These are phyloP conservation scores for Salicornia ramosissima DNA, from an alignment of 148 eudicot genomes.

Conservation along the genomic window DNA sequence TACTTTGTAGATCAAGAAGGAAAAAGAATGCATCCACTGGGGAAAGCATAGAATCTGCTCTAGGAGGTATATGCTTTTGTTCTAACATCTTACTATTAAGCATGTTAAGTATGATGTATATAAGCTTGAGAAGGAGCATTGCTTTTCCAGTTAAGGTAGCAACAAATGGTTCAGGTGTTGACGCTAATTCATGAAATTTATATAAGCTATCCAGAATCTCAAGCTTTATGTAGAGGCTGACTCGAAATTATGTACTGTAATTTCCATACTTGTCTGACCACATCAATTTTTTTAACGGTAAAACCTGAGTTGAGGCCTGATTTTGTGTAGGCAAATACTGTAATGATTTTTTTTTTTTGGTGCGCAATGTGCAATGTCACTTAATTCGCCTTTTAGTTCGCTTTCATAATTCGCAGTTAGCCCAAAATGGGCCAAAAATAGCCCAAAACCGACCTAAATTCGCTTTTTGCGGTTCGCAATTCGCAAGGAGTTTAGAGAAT, in stretches of 20 bases:
- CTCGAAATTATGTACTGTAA: not conserved
- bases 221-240: not conserved
- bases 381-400: no score
- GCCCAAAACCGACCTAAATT: no score
- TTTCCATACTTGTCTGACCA: no score
- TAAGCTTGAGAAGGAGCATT: not conserved
- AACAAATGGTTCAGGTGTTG: slow-evolving; percentile 1
- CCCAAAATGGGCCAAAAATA: no score
- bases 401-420: no score
- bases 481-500: no score
- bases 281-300: no score
- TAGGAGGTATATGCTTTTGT: slow-evolving; percentile 29
- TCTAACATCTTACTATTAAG: not conserved
- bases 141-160: not conserved
- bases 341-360: no score
- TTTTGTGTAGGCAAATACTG: not conserved
- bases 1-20: slow-evolving; percentile 45
- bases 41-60: slow-evolving; percentile 39
- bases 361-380: no score
- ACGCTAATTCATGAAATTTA: not conserved
- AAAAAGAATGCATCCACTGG: slow-evolving; percentile 46
- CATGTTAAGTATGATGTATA: slow-evolving; percentile 1
- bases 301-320: no score
- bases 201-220: no score
- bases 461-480: no score